These are phyloP conservation scores for Phytophthora rubi DNA, from an alignment of 352 stramenopile species.

Conservation along the genomic window DNA sequence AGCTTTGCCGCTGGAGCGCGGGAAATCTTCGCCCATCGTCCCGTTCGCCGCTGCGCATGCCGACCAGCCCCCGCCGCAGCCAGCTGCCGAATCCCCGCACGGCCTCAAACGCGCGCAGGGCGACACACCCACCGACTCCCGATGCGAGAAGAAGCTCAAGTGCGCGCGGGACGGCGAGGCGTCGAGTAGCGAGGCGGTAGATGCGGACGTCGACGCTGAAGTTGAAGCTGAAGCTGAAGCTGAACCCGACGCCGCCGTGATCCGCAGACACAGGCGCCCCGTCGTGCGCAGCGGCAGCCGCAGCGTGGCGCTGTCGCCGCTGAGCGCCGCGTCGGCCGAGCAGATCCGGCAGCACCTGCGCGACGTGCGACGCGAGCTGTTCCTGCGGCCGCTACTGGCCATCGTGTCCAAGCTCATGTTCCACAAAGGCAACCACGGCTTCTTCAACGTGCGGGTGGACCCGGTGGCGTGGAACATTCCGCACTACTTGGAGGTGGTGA, in stretches of 20 bases:
- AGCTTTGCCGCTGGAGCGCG: slow-evolving; percentile 30
- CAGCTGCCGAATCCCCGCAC: no score
- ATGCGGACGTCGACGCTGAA: slow-evolving; percentile 5
- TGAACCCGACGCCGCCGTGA: slow-evolving; percentile 4
- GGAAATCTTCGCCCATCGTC: slow-evolving; percentile 17
- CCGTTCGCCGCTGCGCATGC: not conserved
- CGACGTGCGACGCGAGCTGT: slow-evolving; percentile 75
- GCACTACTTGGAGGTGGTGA: slow-evolving; percentile 87
- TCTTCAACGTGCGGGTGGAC: slow-evolving; percentile 87
- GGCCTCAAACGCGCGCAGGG: no score
- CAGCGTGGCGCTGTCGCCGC: slow-evolving; percentile 53
- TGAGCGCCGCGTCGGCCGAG: slow-evolving; percentile 60
- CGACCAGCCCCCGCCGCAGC: no score
- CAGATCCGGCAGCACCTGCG: slow-evolving; percentile 75
- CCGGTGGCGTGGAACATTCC: slow-evolving; percentile 79
- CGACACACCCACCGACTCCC: not conserved
- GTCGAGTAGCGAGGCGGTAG: not conserved
- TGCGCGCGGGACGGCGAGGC: slow-evolving; percentile 11
- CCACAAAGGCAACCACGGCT: slow-evolving; percentile 78
- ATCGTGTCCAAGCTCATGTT: slow-evolving; percentile 83
- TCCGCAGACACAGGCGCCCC: slow-evolving; percentile 4
- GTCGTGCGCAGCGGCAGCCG: slow-evolving; percentile 3
- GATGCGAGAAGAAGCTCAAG: slow-evolving; percentile 26
- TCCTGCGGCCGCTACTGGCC: slow-evolving; percentile 66
- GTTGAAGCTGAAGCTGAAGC: not conserved